phyloP scores from a whole-genome alignment of 306 rosid genomes.

The Dalbergia cultrata region DNA sequence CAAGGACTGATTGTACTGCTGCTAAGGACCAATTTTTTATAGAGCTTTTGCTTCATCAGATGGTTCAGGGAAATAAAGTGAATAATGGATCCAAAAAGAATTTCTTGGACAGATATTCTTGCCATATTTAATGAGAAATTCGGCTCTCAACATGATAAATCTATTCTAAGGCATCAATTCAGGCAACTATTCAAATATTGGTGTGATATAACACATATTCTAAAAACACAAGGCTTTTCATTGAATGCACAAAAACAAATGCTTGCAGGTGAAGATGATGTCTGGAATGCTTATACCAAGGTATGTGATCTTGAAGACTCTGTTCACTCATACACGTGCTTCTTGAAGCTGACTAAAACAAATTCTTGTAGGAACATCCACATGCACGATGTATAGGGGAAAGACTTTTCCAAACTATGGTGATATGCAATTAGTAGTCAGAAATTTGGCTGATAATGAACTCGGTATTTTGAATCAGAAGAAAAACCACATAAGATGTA shows the following conservation, averaged over 20 bases:
- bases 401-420: slow-evolving; percentile 73
- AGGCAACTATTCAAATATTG: too few relatives aligned
- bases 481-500: slow-evolving; percentile 52
- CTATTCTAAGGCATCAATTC: too few relatives aligned
- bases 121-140: too few relatives aligned
- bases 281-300: slow-evolving; percentile 80
- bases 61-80: too few relatives aligned
- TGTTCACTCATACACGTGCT: slow-evolving; percentile 9
- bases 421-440: slow-evolving; percentile 70
- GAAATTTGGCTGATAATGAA: slow-evolving; percentile 53
- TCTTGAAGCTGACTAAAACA: slow-evolving; percentile 23
- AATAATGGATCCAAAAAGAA: too few relatives aligned
- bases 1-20: too few relatives aligned
- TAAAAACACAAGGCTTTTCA: slow-evolving; percentile 63
- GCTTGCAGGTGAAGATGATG: slow-evolving; percentile 67
- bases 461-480: slow-evolving; percentile 50
- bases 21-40: too few relatives aligned
- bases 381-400: slow-evolving; percentile 67
- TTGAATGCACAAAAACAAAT: slow-evolving; percentile 72
- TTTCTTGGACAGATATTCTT: too few relatives aligned
- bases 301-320: slow-evolving; percentile 45
- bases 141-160: too few relatives aligned
- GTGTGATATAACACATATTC: slow-evolving; percentile 57
- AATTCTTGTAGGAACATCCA: slow-evolving; percentile 63
- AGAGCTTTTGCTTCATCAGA: too few relatives aligned